phyloP scores from a whole-genome alignment of 768 basidiomycete genomes.

The Nidularia pulvinata region DNA sequence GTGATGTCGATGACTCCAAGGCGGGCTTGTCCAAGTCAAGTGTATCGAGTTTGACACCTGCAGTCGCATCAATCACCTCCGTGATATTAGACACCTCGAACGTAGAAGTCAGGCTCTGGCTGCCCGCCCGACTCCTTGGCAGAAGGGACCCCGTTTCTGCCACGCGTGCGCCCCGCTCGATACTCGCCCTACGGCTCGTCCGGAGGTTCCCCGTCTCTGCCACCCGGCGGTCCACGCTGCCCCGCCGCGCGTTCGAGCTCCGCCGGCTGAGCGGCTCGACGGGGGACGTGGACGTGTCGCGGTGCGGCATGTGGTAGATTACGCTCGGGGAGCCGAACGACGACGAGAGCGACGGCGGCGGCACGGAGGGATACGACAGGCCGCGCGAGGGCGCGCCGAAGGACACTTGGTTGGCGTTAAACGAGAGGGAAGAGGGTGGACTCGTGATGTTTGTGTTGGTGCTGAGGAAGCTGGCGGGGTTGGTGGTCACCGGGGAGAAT shows the following conservation, averaged over 20 bases:
- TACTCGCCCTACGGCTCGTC: constrained; percentile 50
- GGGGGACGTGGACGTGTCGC: constrained; percentile 51
- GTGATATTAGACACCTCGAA: constrained; percentile 3
- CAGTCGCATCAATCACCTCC: constrained; percentile 1
- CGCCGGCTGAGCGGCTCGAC: constrained; percentile 55
- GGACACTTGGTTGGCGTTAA: constrained; percentile 37
- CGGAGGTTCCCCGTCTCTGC: constrained; percentile 24
- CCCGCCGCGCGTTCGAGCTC: constrained; percentile 41
- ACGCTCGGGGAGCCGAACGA: constrained; percentile 74
- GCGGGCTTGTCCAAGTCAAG: neutral
- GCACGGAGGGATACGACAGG: constrained; percentile 81
- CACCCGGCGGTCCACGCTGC: constrained; percentile 26
- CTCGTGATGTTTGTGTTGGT: constrained; percentile 69
- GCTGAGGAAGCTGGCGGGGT: constrained; percentile 55
- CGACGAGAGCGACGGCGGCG: constrained; percentile 79
- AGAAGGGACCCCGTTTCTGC: constrained; percentile 57
- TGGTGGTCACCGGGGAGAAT: constrained; percentile 58
- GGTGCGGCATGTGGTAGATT: constrained; percentile 40
- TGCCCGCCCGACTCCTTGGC: constrained; percentile 46
- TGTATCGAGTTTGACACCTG: neutral
- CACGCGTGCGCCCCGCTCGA: constrained; percentile 65
- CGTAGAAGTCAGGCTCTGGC: constrained; percentile 29
- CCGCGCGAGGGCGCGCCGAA: constrained; percentile 31
- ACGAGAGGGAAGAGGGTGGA: constrained; percentile 65
- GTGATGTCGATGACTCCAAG: neutral